Percentiles rank a stretch among this genome's conserved stretches.
Evolutionary conservation across 495 filamentous ascomycete genomes (phyloP).

Genomic region (Aspergillus saccharolyticus): DNA sequence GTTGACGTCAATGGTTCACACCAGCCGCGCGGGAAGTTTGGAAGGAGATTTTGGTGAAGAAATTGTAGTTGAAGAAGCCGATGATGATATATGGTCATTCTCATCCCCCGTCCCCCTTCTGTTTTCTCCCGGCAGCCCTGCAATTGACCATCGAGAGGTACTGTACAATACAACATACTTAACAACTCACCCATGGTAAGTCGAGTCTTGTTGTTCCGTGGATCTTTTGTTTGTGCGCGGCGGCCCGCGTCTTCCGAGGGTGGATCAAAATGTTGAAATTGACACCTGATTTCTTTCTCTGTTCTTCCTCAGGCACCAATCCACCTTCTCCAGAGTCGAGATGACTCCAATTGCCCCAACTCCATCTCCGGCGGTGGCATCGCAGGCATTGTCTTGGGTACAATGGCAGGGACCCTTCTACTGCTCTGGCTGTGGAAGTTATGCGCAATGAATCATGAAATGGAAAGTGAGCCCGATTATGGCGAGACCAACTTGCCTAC

Average conservation of each 20-base stretch:
- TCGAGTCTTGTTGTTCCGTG: not conserved
- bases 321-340: constrained; percentile 20
- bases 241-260: not conserved
- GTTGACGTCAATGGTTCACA: constrained; percentile 28
- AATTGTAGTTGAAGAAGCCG: not conserved
- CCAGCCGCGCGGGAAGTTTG: not conserved
- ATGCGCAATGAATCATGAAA: constrained; percentile 20
- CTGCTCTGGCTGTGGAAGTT: constrained; percentile 47
- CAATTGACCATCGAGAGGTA: not conserved
- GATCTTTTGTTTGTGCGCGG: not conserved
- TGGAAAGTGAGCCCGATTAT: constrained; percentile 16
- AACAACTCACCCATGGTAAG: constrained; percentile 1
- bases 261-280: not conserved
- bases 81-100: constrained; percentile 7
- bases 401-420: constrained; percentile 50
- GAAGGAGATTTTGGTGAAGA: not conserved
- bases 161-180: not conserved
- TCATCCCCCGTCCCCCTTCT: not conserved
- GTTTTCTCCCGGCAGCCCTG: not conserved
- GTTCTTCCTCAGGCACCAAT: constrained; percentile 4
- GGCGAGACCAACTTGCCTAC: constrained; percentile 6
- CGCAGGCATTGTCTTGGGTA: constrained; percentile 57
- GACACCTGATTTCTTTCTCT: not conserved
- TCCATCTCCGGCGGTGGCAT: constrained; percentile 51
- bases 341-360: constrained; percentile 26